phyloP scores from a whole-genome alignment of 306 rosid genomes.

The Lathyrus aphaca region DNA sequence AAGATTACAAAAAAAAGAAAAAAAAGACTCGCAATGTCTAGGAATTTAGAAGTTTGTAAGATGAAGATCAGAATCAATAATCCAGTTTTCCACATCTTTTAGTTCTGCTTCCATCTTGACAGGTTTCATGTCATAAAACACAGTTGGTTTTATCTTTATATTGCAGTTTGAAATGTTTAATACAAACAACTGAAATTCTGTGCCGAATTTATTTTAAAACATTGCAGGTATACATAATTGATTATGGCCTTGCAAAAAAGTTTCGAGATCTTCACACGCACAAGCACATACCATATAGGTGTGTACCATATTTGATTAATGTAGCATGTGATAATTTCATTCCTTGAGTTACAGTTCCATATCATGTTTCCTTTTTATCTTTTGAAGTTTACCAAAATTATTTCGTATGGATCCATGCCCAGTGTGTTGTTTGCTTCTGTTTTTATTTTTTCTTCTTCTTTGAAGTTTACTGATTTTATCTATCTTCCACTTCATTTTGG shows the following conservation, averaged over 20 bases:
- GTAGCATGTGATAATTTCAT: conserved; percentile 32
- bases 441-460: conserved; percentile 1
- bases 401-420: not conserved
- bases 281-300: conserved; percentile 97
- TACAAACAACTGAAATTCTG: conserved; percentile 13
- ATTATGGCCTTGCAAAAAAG: conserved; percentile 97
- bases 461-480: not conserved
- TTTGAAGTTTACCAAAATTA: conserved; percentile 15
- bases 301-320: conserved; percentile 40
- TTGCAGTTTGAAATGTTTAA: conserved; percentile 11
- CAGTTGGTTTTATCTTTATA: conserved; percentile 32
- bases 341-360: conserved; percentile 10
- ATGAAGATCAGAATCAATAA: not conserved
- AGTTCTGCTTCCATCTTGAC: conserved; percentile 4
- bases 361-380: conserved; percentile 3
- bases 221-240: conserved; percentile 86
- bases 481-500: conserved; percentile 18
- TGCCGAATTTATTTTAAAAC: conserved; percentile 34
- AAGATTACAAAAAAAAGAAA: not conserved
- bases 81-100: not conserved
- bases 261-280: conserved; percentile 96
- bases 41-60: not conserved
- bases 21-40: not conserved
- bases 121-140: not conserved
- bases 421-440: not conserved